Percentiles rank a stretch among this genome's conserved stretches.
Evolutionary conservation across 2,329 filamentous ascomycete species (phyloP).

Genomic region (Beauveria varroae): DNA sequence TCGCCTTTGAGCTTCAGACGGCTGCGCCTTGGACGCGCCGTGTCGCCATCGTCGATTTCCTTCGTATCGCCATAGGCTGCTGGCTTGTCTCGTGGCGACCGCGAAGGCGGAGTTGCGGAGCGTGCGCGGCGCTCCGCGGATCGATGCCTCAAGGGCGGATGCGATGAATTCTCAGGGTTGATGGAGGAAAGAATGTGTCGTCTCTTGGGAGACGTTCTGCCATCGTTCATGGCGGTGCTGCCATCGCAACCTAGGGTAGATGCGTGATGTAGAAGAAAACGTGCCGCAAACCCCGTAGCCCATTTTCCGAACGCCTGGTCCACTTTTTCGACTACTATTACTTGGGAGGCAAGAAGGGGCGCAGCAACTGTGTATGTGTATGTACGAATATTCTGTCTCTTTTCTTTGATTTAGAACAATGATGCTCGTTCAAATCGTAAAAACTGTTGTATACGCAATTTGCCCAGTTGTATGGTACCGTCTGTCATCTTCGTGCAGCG

Average conservation of each 20-base stretch:
- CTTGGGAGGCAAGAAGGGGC: no score
- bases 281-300: not conserved
- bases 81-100: not conserved
- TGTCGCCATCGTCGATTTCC: slow-evolving; percentile 11
- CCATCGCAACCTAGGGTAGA: slow-evolving; percentile 14
- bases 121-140: not conserved
- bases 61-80: slow-evolving; percentile 11
- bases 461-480: no score
- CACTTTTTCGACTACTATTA: no score
- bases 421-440: no score
- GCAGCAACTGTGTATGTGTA: no score
- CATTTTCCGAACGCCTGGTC: no score
- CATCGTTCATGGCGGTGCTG: slow-evolving; percentile 25
- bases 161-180: slow-evolving; percentile 26
- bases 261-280: not conserved
- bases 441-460: no score
- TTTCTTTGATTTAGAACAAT: no score
- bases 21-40: slow-evolving; percentile 22
- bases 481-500: no score
- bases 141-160: not conserved
- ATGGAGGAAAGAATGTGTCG: slow-evolving; percentile 44
- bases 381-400: no score
- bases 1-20: slow-evolving; percentile 28
- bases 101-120: slow-evolving; percentile 5
- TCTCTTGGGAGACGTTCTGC: slow-evolving; percentile 29